Percentiles rank a stretch among this genome's conserved stretches.
Evolutionary conservation across 1,284 basidiomycete genomes (phyloP).

Genomic region (Marasmius fiardii): DNA sequence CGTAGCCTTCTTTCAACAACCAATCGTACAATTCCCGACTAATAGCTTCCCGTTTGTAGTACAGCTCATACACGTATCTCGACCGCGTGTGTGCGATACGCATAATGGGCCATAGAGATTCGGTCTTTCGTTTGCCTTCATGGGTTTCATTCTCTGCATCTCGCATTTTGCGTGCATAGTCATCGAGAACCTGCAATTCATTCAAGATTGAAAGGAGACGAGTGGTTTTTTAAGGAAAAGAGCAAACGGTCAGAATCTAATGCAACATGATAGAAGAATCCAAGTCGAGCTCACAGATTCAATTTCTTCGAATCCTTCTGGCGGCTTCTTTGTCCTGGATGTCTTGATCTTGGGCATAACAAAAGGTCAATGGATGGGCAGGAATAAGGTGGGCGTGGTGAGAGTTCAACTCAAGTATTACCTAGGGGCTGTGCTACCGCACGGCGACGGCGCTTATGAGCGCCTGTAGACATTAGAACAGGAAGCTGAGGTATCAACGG

Average conservation of each 20-base stretch:
- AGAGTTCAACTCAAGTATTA: too few species aligned
- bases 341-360: constrained; percentile 96
- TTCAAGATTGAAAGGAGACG: not conserved
- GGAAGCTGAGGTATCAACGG: too few species aligned
- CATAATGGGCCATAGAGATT: constrained; percentile 99
- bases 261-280: not conserved
- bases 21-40: constrained; percentile 95
- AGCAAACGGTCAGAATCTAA: constrained; percentile 6
- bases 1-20: constrained; percentile 97
- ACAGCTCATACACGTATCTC: constrained; percentile 97
- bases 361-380: not conserved
- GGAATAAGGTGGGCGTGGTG: not conserved
- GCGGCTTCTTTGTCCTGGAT: constrained; percentile 90
- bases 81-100: constrained; percentile 94
- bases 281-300: constrained; percentile 53
- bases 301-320: constrained; percentile 97
- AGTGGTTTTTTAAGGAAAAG: not conserved
- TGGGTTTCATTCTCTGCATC: constrained; percentile 97
- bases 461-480: too few species aligned
- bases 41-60: constrained; percentile 98
- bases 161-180: constrained; percentile 95
- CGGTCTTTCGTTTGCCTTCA: constrained; percentile 96
- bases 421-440: too few species aligned
- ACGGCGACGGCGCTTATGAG: too few species aligned
- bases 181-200: constrained; percentile 73